A percentile compares a stretch with the other conserved stretches of the same genome.
Evolutionary conservation across 2,329 filamentous ascomycete genomes (phyloP).

Genomic region (Volutella citrinella): DNA sequence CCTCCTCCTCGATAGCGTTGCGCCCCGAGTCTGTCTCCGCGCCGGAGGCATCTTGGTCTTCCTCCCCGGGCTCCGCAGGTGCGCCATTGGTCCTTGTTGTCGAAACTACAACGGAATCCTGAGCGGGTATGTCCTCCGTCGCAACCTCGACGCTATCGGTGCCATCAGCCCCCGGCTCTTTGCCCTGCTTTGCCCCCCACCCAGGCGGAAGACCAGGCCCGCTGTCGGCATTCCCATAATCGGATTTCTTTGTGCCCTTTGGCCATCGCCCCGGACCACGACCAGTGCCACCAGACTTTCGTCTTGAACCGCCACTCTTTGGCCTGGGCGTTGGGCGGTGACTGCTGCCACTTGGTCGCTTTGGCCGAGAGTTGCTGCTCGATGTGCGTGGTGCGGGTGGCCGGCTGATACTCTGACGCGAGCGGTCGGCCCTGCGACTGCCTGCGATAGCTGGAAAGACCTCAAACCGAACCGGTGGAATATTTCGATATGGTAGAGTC

Average conservation of each 20-base stretch:
- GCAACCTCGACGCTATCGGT: constrained; percentile 8
- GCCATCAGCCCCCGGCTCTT: constrained; percentile 3
- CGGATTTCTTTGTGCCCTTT: constrained; percentile 65
- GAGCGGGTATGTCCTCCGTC: constrained; percentile 23
- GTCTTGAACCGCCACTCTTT: constrained; percentile 38
- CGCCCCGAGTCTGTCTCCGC: constrained; percentile 11
- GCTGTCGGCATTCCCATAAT: constrained; percentile 65
- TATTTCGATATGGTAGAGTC: constrained; percentile 48
- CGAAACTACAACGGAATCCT: constrained; percentile 34
- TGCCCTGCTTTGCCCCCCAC: constrained; percentile 40
- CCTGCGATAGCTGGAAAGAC: constrained; percentile 67
- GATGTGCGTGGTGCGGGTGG: constrained; percentile 34
- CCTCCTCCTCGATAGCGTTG: constrained; percentile 17
- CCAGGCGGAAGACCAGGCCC: constrained; percentile 61
- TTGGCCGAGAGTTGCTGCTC: constrained; percentile 36
- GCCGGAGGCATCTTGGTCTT: constrained; percentile 11
- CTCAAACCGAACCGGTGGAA: constrained; percentile 71
- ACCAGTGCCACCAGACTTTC: constrained; percentile 60
- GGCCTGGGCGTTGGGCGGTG: constrained; percentile 32
- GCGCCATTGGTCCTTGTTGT: constrained; percentile 17
- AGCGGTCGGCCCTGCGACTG: constrained; percentile 46
- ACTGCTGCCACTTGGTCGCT: constrained; percentile 33
- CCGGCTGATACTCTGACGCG: constrained; percentile 40
- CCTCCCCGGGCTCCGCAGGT: constrained; percentile 13
- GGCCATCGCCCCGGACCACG: constrained; percentile 65